These are phyloP conservation scores for Diplodia intermedia DNA, from an alignment of 2,329 filamentous ascomycete genomes.

Conservation along the genomic window DNA sequence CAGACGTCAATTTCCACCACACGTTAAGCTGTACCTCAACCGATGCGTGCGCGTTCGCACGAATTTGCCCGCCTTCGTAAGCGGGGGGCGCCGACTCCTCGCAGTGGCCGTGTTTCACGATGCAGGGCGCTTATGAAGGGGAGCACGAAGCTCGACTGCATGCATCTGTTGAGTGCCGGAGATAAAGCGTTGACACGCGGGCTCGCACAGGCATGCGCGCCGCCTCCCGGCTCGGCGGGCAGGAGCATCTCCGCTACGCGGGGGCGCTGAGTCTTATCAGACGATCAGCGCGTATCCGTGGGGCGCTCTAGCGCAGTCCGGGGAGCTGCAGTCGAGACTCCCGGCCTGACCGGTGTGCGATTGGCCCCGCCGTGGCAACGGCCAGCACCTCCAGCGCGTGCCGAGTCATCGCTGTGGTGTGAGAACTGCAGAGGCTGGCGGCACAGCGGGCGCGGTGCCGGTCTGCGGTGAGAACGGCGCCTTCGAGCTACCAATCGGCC, in stretches of 20 bases:
- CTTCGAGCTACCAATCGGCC: background rate
- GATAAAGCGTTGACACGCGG: slow-evolving; percentile 14
- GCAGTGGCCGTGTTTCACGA: slow-evolving; percentile 2
- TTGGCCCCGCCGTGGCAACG: slow-evolving; percentile 12
- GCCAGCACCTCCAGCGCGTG: background rate
- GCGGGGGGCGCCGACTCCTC: background rate
- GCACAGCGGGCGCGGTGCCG: slow-evolving; percentile 15
- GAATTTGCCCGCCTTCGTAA: slow-evolving; percentile 7
- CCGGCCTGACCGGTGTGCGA: slow-evolving; percentile 14
- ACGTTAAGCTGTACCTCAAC: background rate
- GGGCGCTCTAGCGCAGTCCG: slow-evolving; percentile 21
- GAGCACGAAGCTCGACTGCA: background rate
- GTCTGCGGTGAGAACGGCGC: slow-evolving; percentile 19
- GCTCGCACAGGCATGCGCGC: slow-evolving; percentile 9
- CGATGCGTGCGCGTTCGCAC: background rate
- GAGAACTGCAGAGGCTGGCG: slow-evolving; percentile 9
- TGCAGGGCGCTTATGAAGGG: slow-evolving; percentile 13
- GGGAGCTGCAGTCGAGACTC: slow-evolving; percentile 17
- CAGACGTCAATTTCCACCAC: background rate
- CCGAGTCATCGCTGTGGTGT: slow-evolving; percentile 22
- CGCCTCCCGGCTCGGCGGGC: slow-evolving; percentile 11
- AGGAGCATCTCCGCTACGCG: slow-evolving; percentile 14
- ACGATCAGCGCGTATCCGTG: slow-evolving; percentile 29
- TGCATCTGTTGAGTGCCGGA: slow-evolving; percentile 21
- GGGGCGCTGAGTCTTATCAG: slow-evolving; percentile 18